Evolutionary conservation across 768 basidiomycete genomes (phyloP).

Genomic region (Holtermanniella nyarrowii): DNA sequence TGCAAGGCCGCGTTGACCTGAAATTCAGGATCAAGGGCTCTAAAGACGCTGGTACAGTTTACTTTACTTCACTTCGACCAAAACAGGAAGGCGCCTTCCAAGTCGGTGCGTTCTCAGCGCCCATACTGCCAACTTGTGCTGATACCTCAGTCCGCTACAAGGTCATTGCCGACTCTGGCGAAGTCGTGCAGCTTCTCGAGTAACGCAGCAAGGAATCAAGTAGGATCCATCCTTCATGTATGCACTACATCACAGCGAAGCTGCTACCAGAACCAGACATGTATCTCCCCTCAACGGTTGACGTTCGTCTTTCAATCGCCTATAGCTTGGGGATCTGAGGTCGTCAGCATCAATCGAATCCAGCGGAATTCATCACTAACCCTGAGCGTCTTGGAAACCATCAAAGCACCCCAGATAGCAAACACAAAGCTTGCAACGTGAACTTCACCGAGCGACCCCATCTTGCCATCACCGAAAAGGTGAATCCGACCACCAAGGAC

Average conservation of each 20-base stretch:
- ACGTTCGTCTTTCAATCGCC: not conserved
- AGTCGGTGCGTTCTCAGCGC: slow-evolving; percentile 23
- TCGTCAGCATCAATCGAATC: not conserved
- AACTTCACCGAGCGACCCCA: slow-evolving; percentile 49
- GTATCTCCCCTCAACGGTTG: not conserved
- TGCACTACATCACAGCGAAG: too few species aligned
- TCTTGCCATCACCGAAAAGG: slow-evolving; percentile 25
- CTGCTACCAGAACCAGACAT: not conserved
- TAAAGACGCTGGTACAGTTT: slow-evolving; percentile 36
- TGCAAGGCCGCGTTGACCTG: slow-evolving; percentile 39
- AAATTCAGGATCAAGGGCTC: slow-evolving; percentile 30
- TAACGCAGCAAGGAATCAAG: not conserved
- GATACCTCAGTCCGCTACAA: slow-evolving; percentile 34
- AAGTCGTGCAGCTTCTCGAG: slow-evolving; percentile 10
- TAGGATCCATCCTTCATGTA: not conserved
- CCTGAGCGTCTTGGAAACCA: slow-evolving; percentile 94
- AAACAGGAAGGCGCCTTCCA: slow-evolving; percentile 31
- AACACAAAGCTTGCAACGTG: slow-evolving; percentile 72
- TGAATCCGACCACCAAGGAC: slow-evolving; percentile 50
- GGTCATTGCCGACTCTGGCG: slow-evolving; percentile 35
- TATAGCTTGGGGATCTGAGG: slow-evolving; percentile 15
- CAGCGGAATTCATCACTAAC: slow-evolving; percentile 44
- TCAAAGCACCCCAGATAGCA: slow-evolving; percentile 78
- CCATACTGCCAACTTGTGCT: not conserved
- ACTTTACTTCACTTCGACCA: slow-evolving; percentile 39